Evolutionary conservation across 1,284 basidiomycete genomes (phyloP), one percentile per base, ranked within the genome.

Genomic region (Ceratobasidium sp.): DNA sequence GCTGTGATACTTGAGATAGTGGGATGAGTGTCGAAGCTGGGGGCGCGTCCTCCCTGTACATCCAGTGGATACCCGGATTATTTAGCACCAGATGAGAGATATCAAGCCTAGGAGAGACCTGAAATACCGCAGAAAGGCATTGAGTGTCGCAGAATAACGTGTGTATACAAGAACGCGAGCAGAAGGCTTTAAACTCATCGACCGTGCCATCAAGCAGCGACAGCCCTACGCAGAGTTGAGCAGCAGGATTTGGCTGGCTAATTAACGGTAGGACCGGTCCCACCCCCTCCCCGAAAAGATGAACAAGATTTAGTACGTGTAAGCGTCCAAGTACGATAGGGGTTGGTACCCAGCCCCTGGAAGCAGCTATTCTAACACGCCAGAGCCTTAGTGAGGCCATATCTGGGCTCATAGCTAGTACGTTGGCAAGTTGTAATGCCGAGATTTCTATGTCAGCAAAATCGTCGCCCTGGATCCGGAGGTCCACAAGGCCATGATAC

Each of bases 401-500:
- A 3, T 48, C 23, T 40, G 64, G 64, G 64, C 64, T 66, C 28
- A 28, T 48, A 20, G n/a, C 13, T 13, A 66, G 23, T 3, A 66
- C n/a, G 17, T 44, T 23, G 12, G 64, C 64, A 10, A 66, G 42
- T 13, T 66, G 20, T 23, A n/a, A 26, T n/a, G n/a, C 12, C 4
- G 64, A 26, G 3, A 66, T 26, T 5, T 9, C 3, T 26, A 66
- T 46, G 46, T 48, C 17, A 4, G 42, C 42, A 10, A 13, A 9
- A 17, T 15, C 15, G 64, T 15, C 3, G 9, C n/a, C 42, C 7
- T 66, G n/a, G n/a, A 66, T 40, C n/a, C 42, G 42, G 4, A 66
- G 64, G 15, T 66, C 64, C 1, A 66, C 64, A 46, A 66, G 64
- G 3, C 42, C 44, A 23, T 28, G 42, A 48, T 44, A 66, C 5